Conservation (phyloP, 805 yeast genomes). For the Pichia occidentalis region DNA sequence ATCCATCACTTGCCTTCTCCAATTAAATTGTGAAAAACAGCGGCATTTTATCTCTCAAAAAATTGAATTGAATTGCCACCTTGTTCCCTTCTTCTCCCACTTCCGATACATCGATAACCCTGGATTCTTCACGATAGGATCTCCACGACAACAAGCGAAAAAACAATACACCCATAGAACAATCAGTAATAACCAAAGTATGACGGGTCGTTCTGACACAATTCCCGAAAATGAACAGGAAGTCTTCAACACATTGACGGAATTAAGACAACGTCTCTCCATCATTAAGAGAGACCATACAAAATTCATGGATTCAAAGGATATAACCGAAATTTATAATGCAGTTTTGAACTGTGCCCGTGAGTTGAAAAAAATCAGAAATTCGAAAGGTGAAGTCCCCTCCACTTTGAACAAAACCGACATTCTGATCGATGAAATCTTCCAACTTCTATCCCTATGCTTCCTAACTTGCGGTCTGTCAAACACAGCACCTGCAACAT, state of each 20-base stretch:
- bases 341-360: constrained; percentile 49
- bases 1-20: too few relatives aligned
- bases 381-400: constrained; percentile 7
- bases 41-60: too few relatives aligned
- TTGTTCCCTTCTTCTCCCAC: too few relatives aligned
- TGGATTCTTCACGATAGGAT: too few relatives aligned
- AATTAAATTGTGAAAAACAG: too few relatives aligned
- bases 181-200: background rate
- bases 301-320: constrained; percentile 60
- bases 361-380: constrained; percentile 45
- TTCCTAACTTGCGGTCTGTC: constrained; percentile 89
- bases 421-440: constrained; percentile 74
- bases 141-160: constrained; percentile 1
- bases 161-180: background rate
- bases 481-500: constrained; percentile 89
- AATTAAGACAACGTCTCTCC: constrained; percentile 38
- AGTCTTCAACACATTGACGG: constrained; percentile 35
- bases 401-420: constrained; percentile 51
- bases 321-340: constrained; percentile 55
- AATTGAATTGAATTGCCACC: too few relatives aligned
- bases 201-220: constrained; percentile 15
- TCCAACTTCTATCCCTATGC: constrained; percentile 79
- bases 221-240: constrained; percentile 29
- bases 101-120: too few relatives aligned
- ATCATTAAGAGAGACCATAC: constrained; percentile 55